Evolutionary conservation across 495 filamentous ascomycete species (phyloP).

Genomic region (Lasiosphaeria miniovina): DNA sequence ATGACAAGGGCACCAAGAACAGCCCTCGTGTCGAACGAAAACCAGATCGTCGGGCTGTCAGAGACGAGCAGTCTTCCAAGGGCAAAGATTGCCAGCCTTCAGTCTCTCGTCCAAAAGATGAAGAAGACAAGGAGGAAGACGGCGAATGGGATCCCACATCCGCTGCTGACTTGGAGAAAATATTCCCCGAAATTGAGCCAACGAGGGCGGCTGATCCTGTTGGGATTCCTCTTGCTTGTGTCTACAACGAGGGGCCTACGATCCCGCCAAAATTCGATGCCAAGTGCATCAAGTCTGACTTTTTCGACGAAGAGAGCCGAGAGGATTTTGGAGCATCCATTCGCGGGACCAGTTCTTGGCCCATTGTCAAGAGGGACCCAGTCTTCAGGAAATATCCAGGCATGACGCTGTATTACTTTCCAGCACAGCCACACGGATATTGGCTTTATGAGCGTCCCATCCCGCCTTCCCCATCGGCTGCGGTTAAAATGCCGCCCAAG

Average conservation of each 20-base stretch:
- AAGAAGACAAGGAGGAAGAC: constrained; percentile 13
- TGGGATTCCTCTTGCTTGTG: constrained; percentile 37
- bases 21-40: constrained; percentile 11
- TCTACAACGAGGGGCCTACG: constrained; percentile 43
- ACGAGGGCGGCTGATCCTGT: constrained; percentile 42
- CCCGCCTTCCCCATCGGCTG: constrained; percentile 25
- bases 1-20: constrained; percentile 9
- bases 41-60: constrained; percentile 7
- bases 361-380: constrained; percentile 44
- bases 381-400: constrained; percentile 36
- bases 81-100: not conserved
- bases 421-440: constrained; percentile 22
- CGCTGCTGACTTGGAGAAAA: constrained; percentile 38
- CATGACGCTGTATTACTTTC: constrained; percentile 29
- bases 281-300: constrained; percentile 44
- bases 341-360: constrained; percentile 43
- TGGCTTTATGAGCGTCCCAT: constrained; percentile 16
- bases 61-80: constrained; percentile 6
- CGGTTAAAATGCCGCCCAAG: constrained; percentile 27
- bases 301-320: constrained; percentile 43
- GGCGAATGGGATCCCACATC: constrained; percentile 35
- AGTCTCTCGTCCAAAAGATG: not conserved
- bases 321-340: constrained; percentile 43
- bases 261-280: constrained; percentile 46
- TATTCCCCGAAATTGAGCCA: constrained; percentile 35